phyloP scores from a whole-genome alignment of 2,329 filamentous ascomycete genomes.

The Aspergillus amoenus region DNA sequence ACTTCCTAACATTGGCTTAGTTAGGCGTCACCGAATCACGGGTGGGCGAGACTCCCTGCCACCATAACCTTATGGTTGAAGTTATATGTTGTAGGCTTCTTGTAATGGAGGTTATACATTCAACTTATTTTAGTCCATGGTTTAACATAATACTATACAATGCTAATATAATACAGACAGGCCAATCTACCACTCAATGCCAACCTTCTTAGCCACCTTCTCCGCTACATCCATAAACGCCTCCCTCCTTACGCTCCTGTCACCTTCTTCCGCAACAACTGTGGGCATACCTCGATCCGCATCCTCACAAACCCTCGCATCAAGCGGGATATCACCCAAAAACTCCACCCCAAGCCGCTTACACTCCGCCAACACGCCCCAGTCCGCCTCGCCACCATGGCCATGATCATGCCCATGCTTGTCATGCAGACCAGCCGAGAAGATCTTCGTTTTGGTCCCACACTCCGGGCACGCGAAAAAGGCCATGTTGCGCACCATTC shows the following conservation, averaged over 20 bases:
- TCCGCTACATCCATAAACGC: conserved; percentile 72
- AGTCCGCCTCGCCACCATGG: conserved; percentile 35
- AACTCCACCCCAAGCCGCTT: conserved; percentile 72
- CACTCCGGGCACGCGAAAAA: conserved; percentile 80
- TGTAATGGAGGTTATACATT: no score
- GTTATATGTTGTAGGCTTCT: no score
- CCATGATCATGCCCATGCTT: conserved; percentile 15
- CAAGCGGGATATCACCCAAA: conserved; percentile 83
- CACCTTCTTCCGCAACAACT: conserved; percentile 75
- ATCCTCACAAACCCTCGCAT: conserved; percentile 82
- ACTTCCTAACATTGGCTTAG: no score
- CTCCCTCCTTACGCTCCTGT: conserved; percentile 64
- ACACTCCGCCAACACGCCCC: conserved; percentile 68
- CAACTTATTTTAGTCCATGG: no score
- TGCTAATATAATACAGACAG: no score
- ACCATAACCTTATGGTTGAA: no score
- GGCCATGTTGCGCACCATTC: conserved; percentile 91
- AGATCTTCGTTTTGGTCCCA: conserved; percentile 70
- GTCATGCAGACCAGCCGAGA: conserved; percentile 51
- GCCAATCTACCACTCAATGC: conserved; percentile 37
- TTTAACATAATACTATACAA: no score
- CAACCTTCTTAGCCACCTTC: conserved; percentile 47
- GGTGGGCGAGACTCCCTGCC: no score
- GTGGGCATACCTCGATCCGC: conserved; percentile 86
- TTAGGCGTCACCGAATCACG: no score